phyloP scores from a whole-genome alignment of 2,329 filamentous ascomycete species.

The Fusarium camptoceras region DNA sequence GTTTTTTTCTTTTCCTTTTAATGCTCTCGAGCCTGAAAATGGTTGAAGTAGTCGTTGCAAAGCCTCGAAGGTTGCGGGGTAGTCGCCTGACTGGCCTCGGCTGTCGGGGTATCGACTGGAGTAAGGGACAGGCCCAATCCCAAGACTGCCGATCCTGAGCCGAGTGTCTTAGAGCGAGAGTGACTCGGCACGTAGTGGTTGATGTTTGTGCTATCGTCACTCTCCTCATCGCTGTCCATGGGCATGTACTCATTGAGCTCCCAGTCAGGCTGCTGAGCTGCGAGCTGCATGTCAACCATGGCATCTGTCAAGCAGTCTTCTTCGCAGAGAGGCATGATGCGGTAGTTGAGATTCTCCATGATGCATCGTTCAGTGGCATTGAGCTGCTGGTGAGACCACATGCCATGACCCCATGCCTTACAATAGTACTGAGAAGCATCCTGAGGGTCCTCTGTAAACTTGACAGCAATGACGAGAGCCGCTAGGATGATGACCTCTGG shows the following conservation, averaged over 20 bases:
- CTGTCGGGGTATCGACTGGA: slow-evolving; percentile 42
- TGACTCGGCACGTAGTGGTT: slow-evolving; percentile 49
- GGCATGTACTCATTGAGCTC: slow-evolving; percentile 46
- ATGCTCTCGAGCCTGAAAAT: slow-evolving; percentile 36
- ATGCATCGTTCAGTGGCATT: slow-evolving; percentile 73
- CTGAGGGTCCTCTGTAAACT: slow-evolving; percentile 72
- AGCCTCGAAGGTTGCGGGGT: slow-evolving; percentile 38
- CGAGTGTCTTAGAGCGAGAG: slow-evolving; percentile 53
- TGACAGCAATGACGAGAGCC: slow-evolving; percentile 72
- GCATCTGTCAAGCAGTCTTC: slow-evolving; percentile 68
- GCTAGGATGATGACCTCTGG: slow-evolving; percentile 73
- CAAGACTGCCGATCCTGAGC: slow-evolving; percentile 37
- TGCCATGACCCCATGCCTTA: slow-evolving; percentile 62
- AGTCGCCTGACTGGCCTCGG: slow-evolving; percentile 24
- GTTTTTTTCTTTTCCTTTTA: slow-evolving; percentile 22
- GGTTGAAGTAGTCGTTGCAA: slow-evolving; percentile 43
- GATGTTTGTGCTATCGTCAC: slow-evolving; percentile 38
- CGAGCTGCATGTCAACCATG: slow-evolving; percentile 72
- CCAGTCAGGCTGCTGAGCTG: slow-evolving; percentile 53
- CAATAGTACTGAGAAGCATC: slow-evolving; percentile 66
- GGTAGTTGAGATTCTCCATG: slow-evolving; percentile 72
- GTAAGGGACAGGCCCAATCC: slow-evolving; percentile 46
- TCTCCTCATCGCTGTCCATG: slow-evolving; percentile 48
- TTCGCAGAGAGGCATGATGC: slow-evolving; percentile 70
- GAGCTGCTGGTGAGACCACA: slow-evolving; percentile 72